Evolutionary conservation across 2,329 filamentous ascomycete species (phyloP).

Genomic region (Cytospora paraplurivora): DNA sequence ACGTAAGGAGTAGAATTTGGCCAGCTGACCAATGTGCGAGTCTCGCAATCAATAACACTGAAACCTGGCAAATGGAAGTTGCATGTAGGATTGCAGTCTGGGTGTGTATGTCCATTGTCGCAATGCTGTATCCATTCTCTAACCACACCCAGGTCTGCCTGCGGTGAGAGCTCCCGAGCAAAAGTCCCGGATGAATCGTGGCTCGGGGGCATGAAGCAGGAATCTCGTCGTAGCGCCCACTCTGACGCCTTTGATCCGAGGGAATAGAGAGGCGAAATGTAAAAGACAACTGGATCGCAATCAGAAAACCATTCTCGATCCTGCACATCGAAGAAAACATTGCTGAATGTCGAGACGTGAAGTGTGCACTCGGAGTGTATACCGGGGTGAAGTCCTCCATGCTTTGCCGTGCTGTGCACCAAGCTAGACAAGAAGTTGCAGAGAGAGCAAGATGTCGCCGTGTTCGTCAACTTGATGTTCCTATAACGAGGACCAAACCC

Average conservation of each 20-base stretch:
- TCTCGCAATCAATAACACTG: constrained; percentile 16
- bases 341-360: constrained; percentile 14
- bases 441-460: background rate
- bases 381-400: background rate
- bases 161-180: constrained; percentile 12
- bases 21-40: constrained; percentile 2
- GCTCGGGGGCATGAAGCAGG: constrained; percentile 14
- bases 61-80: background rate
- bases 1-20: constrained; percentile 3
- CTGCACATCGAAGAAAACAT: constrained; percentile 11
- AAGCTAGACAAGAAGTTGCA: constrained; percentile 4
- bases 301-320: constrained; percentile 9
- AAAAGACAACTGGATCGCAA: constrained; percentile 6
- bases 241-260: constrained; percentile 15
- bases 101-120: constrained; percentile 12
- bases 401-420: background rate
- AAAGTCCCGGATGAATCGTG: constrained; percentile 1
- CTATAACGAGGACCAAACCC: background rate
- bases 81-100: constrained; percentile 6
- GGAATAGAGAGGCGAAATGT: constrained; percentile 16
- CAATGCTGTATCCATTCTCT: constrained; percentile 18
- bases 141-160: constrained; percentile 8
- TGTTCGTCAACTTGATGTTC: constrained; percentile 8
- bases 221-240: constrained; percentile 11
- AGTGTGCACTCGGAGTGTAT: constrained; percentile 1